Evolutionary conservation across 2,329 filamentous ascomycete species (phyloP).

Genomic region (Trichophyton equinum): DNA sequence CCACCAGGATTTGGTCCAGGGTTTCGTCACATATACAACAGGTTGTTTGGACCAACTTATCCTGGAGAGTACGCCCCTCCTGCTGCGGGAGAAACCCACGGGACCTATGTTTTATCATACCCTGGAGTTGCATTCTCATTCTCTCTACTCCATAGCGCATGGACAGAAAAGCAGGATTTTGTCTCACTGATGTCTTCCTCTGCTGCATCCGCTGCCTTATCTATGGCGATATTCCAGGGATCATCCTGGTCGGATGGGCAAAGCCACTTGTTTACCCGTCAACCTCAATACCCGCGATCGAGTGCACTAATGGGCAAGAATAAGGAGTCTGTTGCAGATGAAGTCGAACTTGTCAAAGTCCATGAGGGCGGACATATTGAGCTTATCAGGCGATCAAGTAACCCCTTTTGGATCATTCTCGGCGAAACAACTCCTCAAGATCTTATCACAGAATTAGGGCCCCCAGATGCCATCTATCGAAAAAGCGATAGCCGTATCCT

Average conservation of each 20-base stretch:
- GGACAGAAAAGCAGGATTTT: slow-evolving; percentile 63
- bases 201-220: slow-evolving; percentile 60
- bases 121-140: slow-evolving; percentile 92
- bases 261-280: slow-evolving; percentile 60
- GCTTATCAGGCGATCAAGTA: slow-evolving; percentile 56
- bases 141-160: slow-evolving; percentile 58
- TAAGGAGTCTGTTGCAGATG: slow-evolving; percentile 72
- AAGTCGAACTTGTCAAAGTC: slow-evolving; percentile 68
- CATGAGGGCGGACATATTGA: slow-evolving; percentile 69
- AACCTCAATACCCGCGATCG: slow-evolving; percentile 60
- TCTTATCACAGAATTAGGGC: slow-evolving; percentile 75
- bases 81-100: slow-evolving; percentile 41
- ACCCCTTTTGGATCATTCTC: slow-evolving; percentile 58
- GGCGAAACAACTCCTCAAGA: slow-evolving; percentile 88
- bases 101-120: slow-evolving; percentile 84
- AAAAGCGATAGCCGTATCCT: slow-evolving; percentile 83
- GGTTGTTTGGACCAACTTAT: slow-evolving; percentile 85
- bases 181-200: slow-evolving; percentile 73
- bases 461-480: slow-evolving; percentile 85
- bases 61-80: slow-evolving; percentile 80
- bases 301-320: slow-evolving; percentile 56
- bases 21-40: slow-evolving; percentile 83
- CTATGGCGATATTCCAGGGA: slow-evolving; percentile 84
- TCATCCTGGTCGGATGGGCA: slow-evolving; percentile 81
- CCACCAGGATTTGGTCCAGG: slow-evolving; percentile 46